Evolutionary conservation across 2,329 filamentous ascomycete species (phyloP).

Genomic region (Alternaria burnsii): DNA sequence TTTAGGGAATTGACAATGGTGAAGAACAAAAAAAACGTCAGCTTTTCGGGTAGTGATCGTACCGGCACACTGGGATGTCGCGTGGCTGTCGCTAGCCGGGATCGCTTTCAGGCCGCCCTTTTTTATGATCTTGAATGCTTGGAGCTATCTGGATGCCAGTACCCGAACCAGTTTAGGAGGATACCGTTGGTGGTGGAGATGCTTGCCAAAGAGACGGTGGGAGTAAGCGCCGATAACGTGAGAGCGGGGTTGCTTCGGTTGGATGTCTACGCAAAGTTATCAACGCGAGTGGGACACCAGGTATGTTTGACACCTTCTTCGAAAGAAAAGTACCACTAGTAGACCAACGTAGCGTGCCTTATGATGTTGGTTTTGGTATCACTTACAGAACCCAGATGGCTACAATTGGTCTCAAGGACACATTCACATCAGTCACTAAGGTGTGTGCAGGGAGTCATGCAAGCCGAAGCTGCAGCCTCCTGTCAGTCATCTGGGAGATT

Average conservation of each 20-base stretch:
- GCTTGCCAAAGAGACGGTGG: constrained; percentile 31
- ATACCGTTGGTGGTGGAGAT: constrained; percentile 24
- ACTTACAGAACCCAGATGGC: background rate
- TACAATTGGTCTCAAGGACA: background rate
- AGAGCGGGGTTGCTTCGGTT: constrained; percentile 23
- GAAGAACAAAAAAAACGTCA: background rate
- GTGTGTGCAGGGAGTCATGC: background rate
- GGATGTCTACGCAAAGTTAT: constrained; percentile 10
- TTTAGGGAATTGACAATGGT: background rate
- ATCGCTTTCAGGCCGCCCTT: constrained; percentile 1
- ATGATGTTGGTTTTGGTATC: background rate
- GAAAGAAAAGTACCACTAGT: constrained; percentile 4
- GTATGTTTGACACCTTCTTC: constrained; percentile 6
- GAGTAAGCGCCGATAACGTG: constrained; percentile 37
- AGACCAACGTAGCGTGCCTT: constrained; percentile 1
- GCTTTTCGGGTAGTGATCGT: constrained; percentile 2
- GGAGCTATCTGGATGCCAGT: background rate
- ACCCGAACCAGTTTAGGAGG: constrained; percentile 12
- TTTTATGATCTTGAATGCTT: constrained; percentile 6
- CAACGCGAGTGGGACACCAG: constrained; percentile 6
- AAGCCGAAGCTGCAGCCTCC: constrained; percentile 13
- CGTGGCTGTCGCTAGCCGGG: constrained; percentile 10
- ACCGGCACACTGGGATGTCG: constrained; percentile 2
- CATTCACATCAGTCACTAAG: background rate
- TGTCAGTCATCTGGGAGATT: constrained; percentile 11